These are phyloP conservation scores for Nicotiana undulata DNA, from an alignment of 257 asterid species.

Conservation along the genomic window DNA sequence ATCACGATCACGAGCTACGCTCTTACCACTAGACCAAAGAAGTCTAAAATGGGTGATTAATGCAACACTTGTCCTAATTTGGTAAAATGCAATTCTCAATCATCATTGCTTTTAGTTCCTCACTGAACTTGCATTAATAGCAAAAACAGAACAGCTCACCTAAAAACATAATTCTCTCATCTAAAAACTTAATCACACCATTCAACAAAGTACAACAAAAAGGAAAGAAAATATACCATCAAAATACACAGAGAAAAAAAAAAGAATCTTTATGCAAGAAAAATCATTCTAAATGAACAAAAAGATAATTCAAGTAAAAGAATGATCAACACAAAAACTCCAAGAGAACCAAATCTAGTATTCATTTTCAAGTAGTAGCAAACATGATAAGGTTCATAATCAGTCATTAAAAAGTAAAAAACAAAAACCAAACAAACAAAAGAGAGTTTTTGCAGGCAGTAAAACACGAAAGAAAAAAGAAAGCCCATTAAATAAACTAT, in stretches of 20 bases:
- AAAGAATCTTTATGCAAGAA: too few species aligned
- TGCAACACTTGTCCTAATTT: too few species aligned
- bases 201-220: not conserved
- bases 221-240: too few species aligned
- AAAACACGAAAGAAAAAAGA: not conserved
- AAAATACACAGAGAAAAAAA: not conserved
- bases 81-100: not conserved
- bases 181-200: not conserved
- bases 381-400: not conserved
- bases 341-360: not conserved
- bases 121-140: not conserved
- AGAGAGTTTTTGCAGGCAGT: not conserved
- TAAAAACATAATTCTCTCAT: too few species aligned
- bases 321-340: not conserved
- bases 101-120: not conserved
- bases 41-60: too few species aligned
- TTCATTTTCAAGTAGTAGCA: not conserved
- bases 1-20: too few species aligned
- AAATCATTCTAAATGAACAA: not conserved
- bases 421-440: too few species aligned
- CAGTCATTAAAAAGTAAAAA: too few species aligned
- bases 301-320: too few species aligned
- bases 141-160: not conserved
- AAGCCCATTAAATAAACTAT: not conserved
- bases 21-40: too few species aligned